phyloP scores from a whole-genome alignment of 768 basidiomycete species.

The Tulasnella sp. region DNA sequence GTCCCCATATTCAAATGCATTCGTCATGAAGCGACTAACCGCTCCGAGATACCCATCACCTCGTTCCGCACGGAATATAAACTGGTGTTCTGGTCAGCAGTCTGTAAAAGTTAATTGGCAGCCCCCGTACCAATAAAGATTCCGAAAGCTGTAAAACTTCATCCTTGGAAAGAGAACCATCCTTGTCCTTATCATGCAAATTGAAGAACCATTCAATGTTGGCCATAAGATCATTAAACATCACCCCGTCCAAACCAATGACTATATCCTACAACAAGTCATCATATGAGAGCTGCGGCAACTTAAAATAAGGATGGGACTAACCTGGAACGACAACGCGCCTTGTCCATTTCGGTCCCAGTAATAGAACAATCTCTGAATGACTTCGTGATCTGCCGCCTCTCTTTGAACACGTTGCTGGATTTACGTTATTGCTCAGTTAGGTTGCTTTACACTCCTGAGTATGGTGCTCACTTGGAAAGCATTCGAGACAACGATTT shows the following conservation, averaged over 20 bases:
- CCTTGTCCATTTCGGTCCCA: slow-evolving; percentile 81
- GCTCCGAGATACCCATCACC: slow-evolving; percentile 95
- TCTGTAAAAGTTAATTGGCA: background rate
- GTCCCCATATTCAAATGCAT: slow-evolving; percentile 96
- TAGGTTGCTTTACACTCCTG: slow-evolving; percentile 7
- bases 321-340: slow-evolving; percentile 80
- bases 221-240: slow-evolving; percentile 96
- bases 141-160: slow-evolving; percentile 93
- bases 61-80: slow-evolving; percentile 93
- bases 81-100: slow-evolving; percentile 49
- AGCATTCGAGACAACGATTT: slow-evolving; percentile 82
- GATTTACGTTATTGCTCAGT: too few relatives aligned
- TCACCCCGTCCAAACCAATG: slow-evolving; percentile 74
- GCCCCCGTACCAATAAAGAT: slow-evolving; percentile 60
- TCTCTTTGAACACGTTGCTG: slow-evolving; percentile 78
- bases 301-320: slow-evolving; percentile 15
- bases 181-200: slow-evolving; percentile 89
- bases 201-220: slow-evolving; percentile 99
- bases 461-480: slow-evolving; percentile 47
- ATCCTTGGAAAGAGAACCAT: slow-evolving; percentile 89
- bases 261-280: slow-evolving; percentile 58
- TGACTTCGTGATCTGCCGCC: slow-evolving; percentile 91
- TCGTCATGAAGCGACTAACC: slow-evolving; percentile 93
- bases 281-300: background rate
- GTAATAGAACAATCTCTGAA: slow-evolving; percentile 85